A percentile compares a stretch with the other conserved stretches of the same genome.
phyloP scores from a whole-genome alignment of 768 basidiomycete species.

The Phaffia australis region DNA sequence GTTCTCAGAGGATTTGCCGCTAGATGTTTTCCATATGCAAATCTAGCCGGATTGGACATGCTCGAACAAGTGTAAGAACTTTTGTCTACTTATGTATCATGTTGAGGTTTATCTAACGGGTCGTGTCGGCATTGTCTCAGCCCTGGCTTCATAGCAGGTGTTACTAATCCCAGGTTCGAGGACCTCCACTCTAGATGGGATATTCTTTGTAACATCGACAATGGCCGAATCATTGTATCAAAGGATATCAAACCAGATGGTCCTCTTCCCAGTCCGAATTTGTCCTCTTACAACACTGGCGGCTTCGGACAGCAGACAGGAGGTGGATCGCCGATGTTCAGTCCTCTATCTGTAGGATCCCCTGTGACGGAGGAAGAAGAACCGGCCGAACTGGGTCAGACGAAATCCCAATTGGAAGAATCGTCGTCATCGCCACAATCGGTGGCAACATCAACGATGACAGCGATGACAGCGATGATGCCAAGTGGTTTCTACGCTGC shows the following conservation, averaged over 20 bases:
- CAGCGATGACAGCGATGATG: too few species aligned
- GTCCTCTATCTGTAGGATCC: too few species aligned
- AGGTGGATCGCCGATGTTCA: too few species aligned
- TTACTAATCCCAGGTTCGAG: constrained; percentile 95
- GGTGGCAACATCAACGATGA: too few species aligned
- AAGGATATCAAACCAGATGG: constrained; percentile 55
- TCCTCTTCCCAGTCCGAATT: neutral
- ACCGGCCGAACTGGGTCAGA: too few species aligned
- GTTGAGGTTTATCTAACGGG: neutral
- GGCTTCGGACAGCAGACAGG: too few species aligned
- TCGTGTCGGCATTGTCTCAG: constrained; percentile 39
- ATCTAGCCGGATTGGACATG: constrained; percentile 66
- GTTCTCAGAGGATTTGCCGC: constrained; percentile 72
- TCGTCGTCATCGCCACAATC: too few species aligned
- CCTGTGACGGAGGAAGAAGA: too few species aligned
- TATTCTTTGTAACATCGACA: constrained; percentile 78
- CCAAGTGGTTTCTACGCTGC: too few species aligned
- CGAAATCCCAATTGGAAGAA: too few species aligned
- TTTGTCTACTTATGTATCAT: neutral
- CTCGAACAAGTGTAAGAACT: constrained; percentile 71
- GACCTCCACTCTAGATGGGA: constrained; percentile 73
- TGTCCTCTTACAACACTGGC: too few species aligned
- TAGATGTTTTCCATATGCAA: constrained; percentile 90
- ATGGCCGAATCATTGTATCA: constrained; percentile 72
- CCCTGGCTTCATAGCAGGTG: constrained; percentile 89